These are phyloP conservation scores for Dipteronia dyeriana DNA, from an alignment of 345 rosid species.

Conservation along the genomic window DNA sequence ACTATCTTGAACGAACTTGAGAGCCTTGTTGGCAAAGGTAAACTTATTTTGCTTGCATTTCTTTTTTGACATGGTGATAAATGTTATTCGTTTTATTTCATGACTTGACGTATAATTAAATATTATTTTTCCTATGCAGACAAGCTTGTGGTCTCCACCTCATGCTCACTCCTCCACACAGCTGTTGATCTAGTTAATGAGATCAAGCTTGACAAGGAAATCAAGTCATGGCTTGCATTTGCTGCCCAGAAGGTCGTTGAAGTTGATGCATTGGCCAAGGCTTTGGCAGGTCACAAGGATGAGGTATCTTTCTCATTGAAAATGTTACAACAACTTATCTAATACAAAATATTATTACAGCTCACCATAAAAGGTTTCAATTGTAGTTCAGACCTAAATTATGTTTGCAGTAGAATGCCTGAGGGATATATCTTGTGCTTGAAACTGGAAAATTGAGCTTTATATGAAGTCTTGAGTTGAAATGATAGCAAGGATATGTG, in stretches of 20 bases:
- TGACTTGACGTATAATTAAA: background rate
- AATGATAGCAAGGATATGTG: background rate
- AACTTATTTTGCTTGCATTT: slow-evolving; percentile 2
- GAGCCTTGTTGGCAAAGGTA: slow-evolving; percentile 89
- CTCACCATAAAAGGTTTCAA: background rate
- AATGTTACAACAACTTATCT: background rate
- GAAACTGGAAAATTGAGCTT: background rate
- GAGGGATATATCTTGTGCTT: background rate
- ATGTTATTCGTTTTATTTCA: background rate
- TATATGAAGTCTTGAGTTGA: background rate
- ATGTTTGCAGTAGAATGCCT: background rate
- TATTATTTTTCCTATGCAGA: slow-evolving; percentile 39
- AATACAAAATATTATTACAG: background rate
- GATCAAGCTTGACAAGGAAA: slow-evolving; percentile 79
- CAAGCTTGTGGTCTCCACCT: slow-evolving; percentile 92
- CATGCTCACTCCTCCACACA: slow-evolving; percentile 96
- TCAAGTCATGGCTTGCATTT: slow-evolving; percentile 96
- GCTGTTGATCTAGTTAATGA: slow-evolving; percentile 93
- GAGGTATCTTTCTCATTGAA: slow-evolving; percentile 50
- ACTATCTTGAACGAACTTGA: slow-evolving; percentile 57
- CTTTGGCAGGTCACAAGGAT: slow-evolving; percentile 81
- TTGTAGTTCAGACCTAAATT: background rate
- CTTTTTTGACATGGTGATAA: background rate
- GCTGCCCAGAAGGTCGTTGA: slow-evolving; percentile 97
- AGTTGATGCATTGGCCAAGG: slow-evolving; percentile 91